These are phyloP conservation scores for Coccomyxa sp. DNA, from an alignment of 139 green algal genomes.

Conservation along the genomic window DNA sequence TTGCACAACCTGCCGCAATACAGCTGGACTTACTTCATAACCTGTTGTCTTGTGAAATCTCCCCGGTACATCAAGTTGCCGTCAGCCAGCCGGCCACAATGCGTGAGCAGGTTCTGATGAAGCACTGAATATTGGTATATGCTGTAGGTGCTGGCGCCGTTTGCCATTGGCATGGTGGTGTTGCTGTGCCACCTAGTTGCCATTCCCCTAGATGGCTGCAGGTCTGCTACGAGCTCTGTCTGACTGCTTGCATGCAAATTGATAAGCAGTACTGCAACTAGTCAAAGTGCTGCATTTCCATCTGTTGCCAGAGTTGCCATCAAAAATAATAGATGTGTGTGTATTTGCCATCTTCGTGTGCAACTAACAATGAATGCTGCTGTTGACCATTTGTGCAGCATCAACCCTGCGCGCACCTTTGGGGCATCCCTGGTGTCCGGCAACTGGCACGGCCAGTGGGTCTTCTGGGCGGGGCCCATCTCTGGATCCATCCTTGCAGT, in stretches of 20 bases:
- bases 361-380: background rate
- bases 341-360: background rate
- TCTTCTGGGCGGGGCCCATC: slow-evolving; percentile 29
- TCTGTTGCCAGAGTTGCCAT: background rate
- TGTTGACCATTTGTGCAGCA: slow-evolving; percentile 2
- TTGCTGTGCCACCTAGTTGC: slow-evolving; percentile 22
- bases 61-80: no score
- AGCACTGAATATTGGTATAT: background rate
- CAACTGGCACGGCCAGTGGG: slow-evolving; percentile 13
- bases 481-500: slow-evolving; percentile 6
- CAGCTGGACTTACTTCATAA: no score
- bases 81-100: no score
- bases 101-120: no score
- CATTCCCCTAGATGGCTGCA: slow-evolving; percentile 19
- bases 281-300: background rate
- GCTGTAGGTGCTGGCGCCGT: slow-evolving; percentile 22
- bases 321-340: background rate
- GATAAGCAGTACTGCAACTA: no score
- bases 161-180: slow-evolving; percentile 22
- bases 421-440: slow-evolving; percentile 9
- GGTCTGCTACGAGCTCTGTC: background rate
- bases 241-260: background rate
- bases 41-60: no score
- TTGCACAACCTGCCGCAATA: no score
- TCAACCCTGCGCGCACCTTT: slow-evolving; percentile 25